These are phyloP conservation scores for Hypoxylon intermedium DNA, from an alignment of 495 filamentous ascomycete species.

Conservation along the genomic window DNA sequence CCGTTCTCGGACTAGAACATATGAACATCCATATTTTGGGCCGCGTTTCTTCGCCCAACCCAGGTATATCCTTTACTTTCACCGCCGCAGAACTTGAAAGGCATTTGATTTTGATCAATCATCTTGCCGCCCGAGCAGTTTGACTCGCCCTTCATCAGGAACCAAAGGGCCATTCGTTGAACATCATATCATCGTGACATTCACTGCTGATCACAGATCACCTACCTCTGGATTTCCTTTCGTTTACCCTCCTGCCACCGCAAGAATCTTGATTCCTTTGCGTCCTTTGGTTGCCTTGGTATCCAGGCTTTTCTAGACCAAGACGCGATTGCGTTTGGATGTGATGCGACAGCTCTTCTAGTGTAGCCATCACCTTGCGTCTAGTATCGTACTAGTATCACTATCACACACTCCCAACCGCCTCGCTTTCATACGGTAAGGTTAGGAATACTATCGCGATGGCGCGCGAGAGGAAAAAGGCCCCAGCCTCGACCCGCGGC, in stretches of 20 bases:
- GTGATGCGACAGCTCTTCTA: constrained; percentile 36
- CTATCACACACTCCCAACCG: constrained; percentile 1
- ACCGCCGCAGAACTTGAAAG: constrained; percentile 7
- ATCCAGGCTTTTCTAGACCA: constrained; percentile 13
- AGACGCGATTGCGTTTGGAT: constrained; percentile 21
- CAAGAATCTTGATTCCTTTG: constrained; percentile 22
- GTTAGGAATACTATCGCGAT: constrained; percentile 41
- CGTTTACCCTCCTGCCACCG: constrained; percentile 1
- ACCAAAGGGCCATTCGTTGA: too few species aligned
- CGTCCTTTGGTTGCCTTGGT: constrained; percentile 12
- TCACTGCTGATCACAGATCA: neutral
- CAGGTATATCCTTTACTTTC: constrained; percentile 5
- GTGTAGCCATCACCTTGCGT: constrained; percentile 30
- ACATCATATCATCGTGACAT: constrained; percentile 6
- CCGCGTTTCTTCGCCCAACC: constrained; percentile 22
- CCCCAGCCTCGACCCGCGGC: constrained; percentile 31
- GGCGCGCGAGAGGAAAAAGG: constrained; percentile 43
- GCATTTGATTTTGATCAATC: constrained; percentile 28
- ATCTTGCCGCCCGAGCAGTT: constrained; percentile 8
- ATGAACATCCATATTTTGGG: constrained; percentile 16
- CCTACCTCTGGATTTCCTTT: constrained; percentile 9
- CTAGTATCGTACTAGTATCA: constrained; percentile 33
- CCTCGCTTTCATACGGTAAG: constrained; percentile 40
- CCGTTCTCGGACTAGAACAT: constrained; percentile 8
- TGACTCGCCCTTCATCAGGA: neutral